Evolutionary conservation across 495 filamentous ascomycete genomes (phyloP).

Genomic region (Penicillium egyptiacum): DNA sequence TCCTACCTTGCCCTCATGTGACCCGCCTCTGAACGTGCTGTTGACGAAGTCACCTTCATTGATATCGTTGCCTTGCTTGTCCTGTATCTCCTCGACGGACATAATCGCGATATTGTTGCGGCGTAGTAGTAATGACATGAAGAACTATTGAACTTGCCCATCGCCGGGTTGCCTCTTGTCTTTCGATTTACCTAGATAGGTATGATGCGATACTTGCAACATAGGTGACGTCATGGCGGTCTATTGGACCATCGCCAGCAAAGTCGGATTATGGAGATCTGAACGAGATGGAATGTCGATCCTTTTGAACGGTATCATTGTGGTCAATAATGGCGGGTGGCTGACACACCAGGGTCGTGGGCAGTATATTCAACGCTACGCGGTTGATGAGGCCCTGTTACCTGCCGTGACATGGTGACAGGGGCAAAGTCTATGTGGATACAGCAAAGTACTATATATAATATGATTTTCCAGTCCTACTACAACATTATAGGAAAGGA

Average conservation of each 20-base stretch:
- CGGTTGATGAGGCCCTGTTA: conserved; percentile 9
- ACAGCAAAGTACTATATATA: background rate
- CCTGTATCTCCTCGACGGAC: conserved; percentile 13
- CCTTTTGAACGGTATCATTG: background rate
- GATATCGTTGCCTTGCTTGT: conserved; percentile 22
- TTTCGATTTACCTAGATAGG: background rate
- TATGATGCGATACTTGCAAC: conserved; percentile 14
- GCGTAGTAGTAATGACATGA: background rate
- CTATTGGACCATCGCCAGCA: background rate
- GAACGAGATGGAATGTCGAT: conserved; percentile 3
- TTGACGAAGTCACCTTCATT: conserved; percentile 22
- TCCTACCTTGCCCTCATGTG: conserved; percentile 26
- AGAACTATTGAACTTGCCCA: background rate
- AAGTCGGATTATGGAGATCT: background rate
- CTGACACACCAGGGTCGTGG: background rate
- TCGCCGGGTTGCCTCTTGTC: background rate
- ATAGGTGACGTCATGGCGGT: conserved; percentile 9
- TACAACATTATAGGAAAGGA: background rate
- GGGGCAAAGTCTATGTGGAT: background rate
- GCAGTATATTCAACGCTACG: background rate
- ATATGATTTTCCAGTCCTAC: background rate
- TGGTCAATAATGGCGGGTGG: background rate
- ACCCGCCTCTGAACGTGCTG: conserved; percentile 20
- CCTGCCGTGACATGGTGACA: background rate
- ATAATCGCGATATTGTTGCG: conserved; percentile 10